Evolutionary conservation across 805 yeast genomes (phyloP).

Genomic region (Candida loeiensis): DNA sequence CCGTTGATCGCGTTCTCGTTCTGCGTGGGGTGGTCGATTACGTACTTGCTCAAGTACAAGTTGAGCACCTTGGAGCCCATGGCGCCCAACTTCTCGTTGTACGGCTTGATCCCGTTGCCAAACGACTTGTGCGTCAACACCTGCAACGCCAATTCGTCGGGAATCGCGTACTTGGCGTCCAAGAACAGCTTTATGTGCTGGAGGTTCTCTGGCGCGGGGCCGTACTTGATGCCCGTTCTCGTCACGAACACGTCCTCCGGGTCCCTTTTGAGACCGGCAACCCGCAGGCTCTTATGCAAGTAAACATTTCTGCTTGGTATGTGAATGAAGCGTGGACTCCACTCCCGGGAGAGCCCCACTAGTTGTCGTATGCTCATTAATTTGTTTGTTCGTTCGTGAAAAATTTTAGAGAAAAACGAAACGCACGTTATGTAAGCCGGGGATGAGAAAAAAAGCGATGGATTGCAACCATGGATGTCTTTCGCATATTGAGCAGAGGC

Average conservation of each 20-base stretch:
- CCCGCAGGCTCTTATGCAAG: conserved; percentile 51
- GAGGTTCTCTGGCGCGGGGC: conserved; percentile 46
- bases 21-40: conserved; percentile 25
- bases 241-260: conserved; percentile 49
- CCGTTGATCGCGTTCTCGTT: conserved; percentile 41
- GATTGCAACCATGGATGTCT: conserved; percentile 70
- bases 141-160: conserved; percentile 67
- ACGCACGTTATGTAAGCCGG: conserved; percentile 6
- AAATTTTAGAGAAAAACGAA: conserved; percentile 1
- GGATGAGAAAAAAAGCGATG: conserved; percentile 8
- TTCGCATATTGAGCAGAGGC: conserved; percentile 80
- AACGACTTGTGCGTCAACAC: conserved; percentile 90
- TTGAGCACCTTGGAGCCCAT: conserved; percentile 66
- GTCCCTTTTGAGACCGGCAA: conserved; percentile 69
- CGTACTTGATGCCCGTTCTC: conserved; percentile 46
- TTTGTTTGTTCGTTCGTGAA: conserved; percentile 6
- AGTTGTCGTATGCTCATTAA: conserved; percentile 15
- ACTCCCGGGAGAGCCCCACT: conserved; percentile 7
- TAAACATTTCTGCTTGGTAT: conserved; percentile 25
- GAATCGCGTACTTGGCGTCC: conserved; percentile 45
- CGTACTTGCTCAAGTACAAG: conserved; percentile 43
- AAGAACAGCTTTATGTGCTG: conserved; percentile 48
- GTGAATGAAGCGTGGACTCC: conserved; percentile 3
- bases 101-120: conserved; percentile 86
- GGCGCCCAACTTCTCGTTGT: conserved; percentile 78